Percentiles rank a stretch among this genome's conserved stretches.
Evolutionary conservation across 768 basidiomycete genomes (phyloP).

Genomic region (Lactarius evosmus): DNA sequence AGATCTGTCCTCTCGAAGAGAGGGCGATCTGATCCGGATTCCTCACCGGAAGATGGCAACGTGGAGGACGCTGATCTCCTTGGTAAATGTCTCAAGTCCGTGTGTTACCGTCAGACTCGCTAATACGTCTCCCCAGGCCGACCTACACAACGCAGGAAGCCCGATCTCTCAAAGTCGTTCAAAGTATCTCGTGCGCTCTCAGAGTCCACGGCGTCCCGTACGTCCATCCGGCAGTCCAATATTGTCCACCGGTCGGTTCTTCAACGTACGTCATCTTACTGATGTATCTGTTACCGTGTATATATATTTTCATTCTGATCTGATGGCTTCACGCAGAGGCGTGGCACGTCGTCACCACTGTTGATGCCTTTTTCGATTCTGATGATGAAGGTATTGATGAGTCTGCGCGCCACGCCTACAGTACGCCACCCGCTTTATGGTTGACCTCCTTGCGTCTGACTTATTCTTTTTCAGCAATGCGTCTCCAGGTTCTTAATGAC

Average conservation of each 20-base stretch:
- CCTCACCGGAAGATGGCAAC: slow-evolving; percentile 18
- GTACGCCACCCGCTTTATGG: slow-evolving; percentile 38
- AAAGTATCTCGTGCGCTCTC: slow-evolving; percentile 8
- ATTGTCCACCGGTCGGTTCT: slow-evolving; percentile 43
- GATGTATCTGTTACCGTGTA: slow-evolving; percentile 1
- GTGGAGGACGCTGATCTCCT: slow-evolving; percentile 7
- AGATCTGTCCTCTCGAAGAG: slow-evolving; percentile 21
- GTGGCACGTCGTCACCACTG: slow-evolving; percentile 62
- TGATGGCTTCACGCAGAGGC: slow-evolving; percentile 48
- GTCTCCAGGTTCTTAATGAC: slow-evolving; percentile 24
- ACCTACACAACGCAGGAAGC: slow-evolving; percentile 8
- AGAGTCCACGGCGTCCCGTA: slow-evolving; percentile 40
- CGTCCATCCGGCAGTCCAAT: slow-evolving; percentile 34
- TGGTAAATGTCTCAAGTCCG: background rate
- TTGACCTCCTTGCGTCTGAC: background rate
- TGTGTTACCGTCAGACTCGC: background rate
- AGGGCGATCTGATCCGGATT: slow-evolving; percentile 22
- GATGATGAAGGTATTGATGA: slow-evolving; percentile 70
- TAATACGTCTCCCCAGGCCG: background rate
- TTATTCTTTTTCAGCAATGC: slow-evolving; percentile 17
- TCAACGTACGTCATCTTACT: slow-evolving; percentile 50
- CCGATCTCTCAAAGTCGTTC: background rate
- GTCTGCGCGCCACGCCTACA: slow-evolving; percentile 60
- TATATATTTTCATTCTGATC: background rate
- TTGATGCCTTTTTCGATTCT: slow-evolving; percentile 73